These are phyloP conservation scores for Beauveria caledonica DNA, from an alignment of 2,329 filamentous ascomycete species.

Conservation along the genomic window DNA sequence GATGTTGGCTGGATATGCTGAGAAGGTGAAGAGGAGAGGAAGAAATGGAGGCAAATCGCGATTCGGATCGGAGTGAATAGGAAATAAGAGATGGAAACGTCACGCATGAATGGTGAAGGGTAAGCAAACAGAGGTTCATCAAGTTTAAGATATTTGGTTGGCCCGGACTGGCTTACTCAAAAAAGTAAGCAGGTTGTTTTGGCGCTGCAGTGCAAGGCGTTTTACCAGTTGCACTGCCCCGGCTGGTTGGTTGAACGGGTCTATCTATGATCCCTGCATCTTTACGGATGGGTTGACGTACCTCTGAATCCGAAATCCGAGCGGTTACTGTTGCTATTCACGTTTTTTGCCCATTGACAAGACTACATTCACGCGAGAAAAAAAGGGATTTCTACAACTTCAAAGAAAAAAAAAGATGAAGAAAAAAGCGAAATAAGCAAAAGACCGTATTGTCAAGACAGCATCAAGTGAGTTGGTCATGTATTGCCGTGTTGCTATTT, in stretches of 20 bases:
- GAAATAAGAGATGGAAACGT: background rate
- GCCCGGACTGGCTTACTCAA: background rate
- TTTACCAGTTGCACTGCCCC: background rate
- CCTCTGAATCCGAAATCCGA: background rate
- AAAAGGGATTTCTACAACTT: too few species aligned
- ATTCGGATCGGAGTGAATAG: background rate
- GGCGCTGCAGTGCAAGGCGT: background rate
- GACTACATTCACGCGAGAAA: too few species aligned
- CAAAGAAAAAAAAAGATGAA: too few species aligned
- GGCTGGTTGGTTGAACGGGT: background rate
- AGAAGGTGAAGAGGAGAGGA: background rate
- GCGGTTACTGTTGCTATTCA: background rate
- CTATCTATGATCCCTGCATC: background rate
- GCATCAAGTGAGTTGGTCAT: background rate
- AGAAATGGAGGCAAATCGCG: background rate
- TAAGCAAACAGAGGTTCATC: background rate
- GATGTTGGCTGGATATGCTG: background rate
- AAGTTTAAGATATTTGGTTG: background rate
- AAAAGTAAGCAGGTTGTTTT: slow-evolving; percentile 3
- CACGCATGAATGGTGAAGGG: background rate
- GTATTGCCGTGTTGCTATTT: background rate
- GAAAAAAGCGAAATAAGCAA: too few species aligned
- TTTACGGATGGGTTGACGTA: background rate
- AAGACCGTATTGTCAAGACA: background rate
- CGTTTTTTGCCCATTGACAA: background rate